Evolutionary conservation across 2,329 filamentous ascomycete genomes (phyloP).

Genomic region (Daldinia sp.): DNA sequence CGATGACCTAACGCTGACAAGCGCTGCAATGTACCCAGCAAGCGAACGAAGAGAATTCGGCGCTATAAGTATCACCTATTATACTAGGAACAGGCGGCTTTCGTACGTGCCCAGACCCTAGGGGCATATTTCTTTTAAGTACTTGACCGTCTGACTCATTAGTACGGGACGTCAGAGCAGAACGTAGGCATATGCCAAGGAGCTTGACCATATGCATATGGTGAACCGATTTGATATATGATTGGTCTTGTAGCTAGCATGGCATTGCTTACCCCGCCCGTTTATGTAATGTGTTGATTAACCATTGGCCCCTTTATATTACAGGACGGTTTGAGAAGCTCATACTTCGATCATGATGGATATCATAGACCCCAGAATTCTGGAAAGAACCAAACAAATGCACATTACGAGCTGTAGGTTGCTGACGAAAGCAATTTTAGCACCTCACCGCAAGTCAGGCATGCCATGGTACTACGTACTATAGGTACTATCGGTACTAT

Average conservation of each 20-base stretch:
- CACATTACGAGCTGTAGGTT: conserved; percentile 15
- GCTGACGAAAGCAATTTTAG: conserved; percentile 16
- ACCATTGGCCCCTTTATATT: conserved; percentile 32
- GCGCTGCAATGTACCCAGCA: neutral
- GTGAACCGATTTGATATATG: conserved; percentile 9
- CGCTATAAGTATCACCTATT: conserved; percentile 5
- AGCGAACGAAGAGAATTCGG: conserved; percentile 4
- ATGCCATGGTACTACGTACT: no score
- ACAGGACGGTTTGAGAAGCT: conserved; percentile 9
- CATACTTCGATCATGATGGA: conserved; percentile 2
- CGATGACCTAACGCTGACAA: conserved; percentile 14
- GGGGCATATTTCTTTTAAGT: neutral
- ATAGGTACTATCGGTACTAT: no score
- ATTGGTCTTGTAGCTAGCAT: conserved; percentile 20
- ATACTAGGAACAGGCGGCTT: conserved; percentile 8
- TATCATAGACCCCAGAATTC: conserved; percentile 1
- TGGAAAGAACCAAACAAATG: conserved; percentile 15
- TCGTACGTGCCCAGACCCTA: neutral
- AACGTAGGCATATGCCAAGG: conserved; percentile 27
- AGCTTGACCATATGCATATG: conserved; percentile 16
- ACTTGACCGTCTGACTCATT: conserved; percentile 33
- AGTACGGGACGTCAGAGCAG: conserved; percentile 6
- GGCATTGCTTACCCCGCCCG: conserved; percentile 30
- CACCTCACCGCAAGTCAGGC: conserved; percentile 18
- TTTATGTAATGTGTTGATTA: conserved; percentile 35